Evolutionary conservation across 768 basidiomycete genomes (phyloP), one percentile per base, ranked within the genome.

Genomic region (Agaricus subrufescens): DNA sequence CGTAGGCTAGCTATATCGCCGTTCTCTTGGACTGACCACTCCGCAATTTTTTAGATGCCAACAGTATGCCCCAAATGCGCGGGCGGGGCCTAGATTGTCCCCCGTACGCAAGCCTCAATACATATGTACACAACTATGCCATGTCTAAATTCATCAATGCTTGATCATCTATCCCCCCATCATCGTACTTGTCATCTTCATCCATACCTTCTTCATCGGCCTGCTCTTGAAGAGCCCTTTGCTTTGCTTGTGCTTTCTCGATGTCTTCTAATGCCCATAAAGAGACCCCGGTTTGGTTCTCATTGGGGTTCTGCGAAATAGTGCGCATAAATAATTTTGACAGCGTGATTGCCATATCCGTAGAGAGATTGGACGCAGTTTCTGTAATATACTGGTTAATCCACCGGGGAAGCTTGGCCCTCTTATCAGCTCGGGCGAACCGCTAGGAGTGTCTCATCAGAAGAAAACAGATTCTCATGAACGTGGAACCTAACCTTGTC

Each of bases 321-420:
- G 89, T 89, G 7, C 97, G 86, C 84, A 99, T 95, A 74, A 99
- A 99, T 30, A 93, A 75, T 71, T 98, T 97, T 54, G 94, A 93
- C 52, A 97, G 74, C 3, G 92, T 93, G 59, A 98, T 72, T 3
- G 94, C 94, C 92, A 97, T 97, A 70, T 99, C 97, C 8, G 95
- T 98, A 11, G 97, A 98, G 49, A 99, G 77, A 70, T 98, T 99
- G 9, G 97, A 90, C 19, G 94, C 91, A 0, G 94, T 89, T 69
- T 98, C 97, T n/a, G 94, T 97, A 65, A 99, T 98, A 68, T 97
- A 98, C 66, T 96, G 94, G 68, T 98, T 98, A 63, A 99, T 98
- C 97, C 97, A 99, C 43, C 91, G 86, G 5, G 97, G 97, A 61
- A 99, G 75, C 78, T 98, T 98, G 37, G 93, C 89, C 38, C 96